Evolutionary conservation across 2,329 filamentous ascomycete genomes (phyloP), one percentile per base, ranked within the genome.

Genomic region (Aphanoascus verrucosus): DNA sequence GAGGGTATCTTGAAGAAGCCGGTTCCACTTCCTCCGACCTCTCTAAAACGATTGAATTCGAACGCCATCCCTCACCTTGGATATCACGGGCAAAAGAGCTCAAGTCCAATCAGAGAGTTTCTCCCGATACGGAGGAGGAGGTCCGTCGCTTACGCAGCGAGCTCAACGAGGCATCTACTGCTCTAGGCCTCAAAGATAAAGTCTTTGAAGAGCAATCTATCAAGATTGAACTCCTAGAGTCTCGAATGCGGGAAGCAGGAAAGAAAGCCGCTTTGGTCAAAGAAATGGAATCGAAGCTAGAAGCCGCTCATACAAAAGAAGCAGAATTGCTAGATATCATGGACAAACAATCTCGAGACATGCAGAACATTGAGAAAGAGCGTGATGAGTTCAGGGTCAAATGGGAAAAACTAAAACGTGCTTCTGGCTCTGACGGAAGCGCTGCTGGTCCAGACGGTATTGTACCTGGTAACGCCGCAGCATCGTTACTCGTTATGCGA

Each of bases 191-290:
- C 58, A 83, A 84, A 57, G 88, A 95, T 59, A 86, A 90, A 65
- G 83, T 84, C 35, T 80, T 94, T 50, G 89, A 94, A 67, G 91
- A 94, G 55, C 72, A 87, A 20, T 80, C 84, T n/a, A 85, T 96
- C 60, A 90, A 93, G 68, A 94, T 96, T 60, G 91, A 96, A 69
- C 87, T 93, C 40, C 81, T 97, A 37, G 87, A 94, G 67, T 86
- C 87, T 6, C 79, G 88, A 54, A 90, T 93, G 83, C 82, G 84
- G 55, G 89, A 94, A 64, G 86, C 87, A 5, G 82, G 83, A 59
- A 82, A 85, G 65, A 90, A 91, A 69, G 81, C 86, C 12, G 80
- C 67, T 2, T 65, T 69, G 55, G 69, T 71, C 17, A 73, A 72
- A 57, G 70, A 72, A 5, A 64, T 74, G 31, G 71, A 73, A 58